Evolutionary conservation across 768 basidiomycete genomes (phyloP).

Genomic region (Leucogyrophana mollusca): DNA sequence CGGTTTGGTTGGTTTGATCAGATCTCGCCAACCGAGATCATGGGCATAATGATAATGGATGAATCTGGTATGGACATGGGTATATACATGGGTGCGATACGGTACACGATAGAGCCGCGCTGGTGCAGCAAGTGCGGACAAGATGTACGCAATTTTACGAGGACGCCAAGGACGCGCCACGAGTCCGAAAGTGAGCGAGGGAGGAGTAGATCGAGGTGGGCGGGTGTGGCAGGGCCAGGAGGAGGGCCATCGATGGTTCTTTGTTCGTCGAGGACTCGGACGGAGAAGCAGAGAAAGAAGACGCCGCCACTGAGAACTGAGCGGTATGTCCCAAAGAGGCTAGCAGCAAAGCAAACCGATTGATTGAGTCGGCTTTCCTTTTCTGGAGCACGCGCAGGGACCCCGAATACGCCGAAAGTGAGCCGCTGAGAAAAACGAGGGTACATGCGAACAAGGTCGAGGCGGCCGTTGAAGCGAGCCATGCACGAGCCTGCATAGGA

Average conservation of each 20-base stretch:
- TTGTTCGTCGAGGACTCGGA: constrained; percentile 26
- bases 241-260: constrained; percentile 9
- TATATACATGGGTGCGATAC: not conserved
- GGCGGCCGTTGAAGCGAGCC: not conserved
- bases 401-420: constrained; percentile 28
- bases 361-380: constrained; percentile 1
- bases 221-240: no score
- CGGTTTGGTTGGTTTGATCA: no score
- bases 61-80: not conserved
- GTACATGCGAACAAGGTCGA: constrained; percentile 7
- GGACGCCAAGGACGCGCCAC: not conserved
- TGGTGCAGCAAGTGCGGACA: no score
- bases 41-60: not conserved
- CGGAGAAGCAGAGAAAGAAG: constrained; percentile 8
- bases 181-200: not conserved
- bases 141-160: no score
- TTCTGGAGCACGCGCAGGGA: constrained; percentile 17
- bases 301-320: constrained; percentile 6
- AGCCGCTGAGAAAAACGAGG: constrained; percentile 18
- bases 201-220: no score
- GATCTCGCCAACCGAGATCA: no score
- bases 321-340: constrained; percentile 10
- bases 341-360: constrained; percentile 8
- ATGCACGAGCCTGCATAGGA: constrained; percentile 2
- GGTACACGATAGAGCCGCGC: not conserved